Conservation (phyloP, 176 grass and related monocot genomes). For the Metroxylon sagu region DNA sequence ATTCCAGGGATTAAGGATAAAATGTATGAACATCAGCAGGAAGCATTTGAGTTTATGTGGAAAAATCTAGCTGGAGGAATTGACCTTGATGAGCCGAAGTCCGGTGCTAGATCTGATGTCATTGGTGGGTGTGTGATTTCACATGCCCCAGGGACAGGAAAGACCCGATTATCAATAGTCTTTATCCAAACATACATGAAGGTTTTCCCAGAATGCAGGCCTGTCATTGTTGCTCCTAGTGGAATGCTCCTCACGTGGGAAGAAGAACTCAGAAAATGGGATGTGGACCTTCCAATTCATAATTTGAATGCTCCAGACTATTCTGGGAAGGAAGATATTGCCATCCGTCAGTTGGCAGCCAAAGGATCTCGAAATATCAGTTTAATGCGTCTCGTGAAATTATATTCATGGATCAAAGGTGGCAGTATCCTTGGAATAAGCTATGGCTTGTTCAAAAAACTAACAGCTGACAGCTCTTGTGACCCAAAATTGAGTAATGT, state of each 20-base stretch:
- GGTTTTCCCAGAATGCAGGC: constrained; percentile 42
- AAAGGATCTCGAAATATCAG: constrained; percentile 18
- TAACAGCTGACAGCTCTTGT: constrained; percentile 45
- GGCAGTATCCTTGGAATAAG: constrained; percentile 70
- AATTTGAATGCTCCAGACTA: constrained; percentile 47
- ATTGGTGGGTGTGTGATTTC: constrained; percentile 84
- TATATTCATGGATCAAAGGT: constrained; percentile 57
- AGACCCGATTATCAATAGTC: constrained; percentile 62
- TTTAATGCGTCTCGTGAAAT: constrained; percentile 25
- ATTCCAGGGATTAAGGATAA: constrained; percentile 41
- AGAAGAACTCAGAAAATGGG: constrained; percentile 70
- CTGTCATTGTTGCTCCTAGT: constrained; percentile 65
- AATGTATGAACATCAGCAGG: constrained; percentile 65
- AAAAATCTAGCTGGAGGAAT: constrained; percentile 49
- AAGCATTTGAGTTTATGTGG: constrained; percentile 91
- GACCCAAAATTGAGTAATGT: constrained; percentile 17
- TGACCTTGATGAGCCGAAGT: constrained; percentile 35
- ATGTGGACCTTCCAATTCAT: constrained; percentile 58
- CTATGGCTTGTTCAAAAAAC: constrained; percentile 49
- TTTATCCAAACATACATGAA: constrained; percentile 76
- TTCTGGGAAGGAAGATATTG: constrained; percentile 34
- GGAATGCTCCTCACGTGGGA: constrained; percentile 62
- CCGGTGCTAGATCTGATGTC: constrained; percentile 1
- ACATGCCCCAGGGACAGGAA: constrained; percentile 88
- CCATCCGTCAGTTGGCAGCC: constrained; percentile 6